Conservation (phyloP, 2,329 filamentous ascomycete genomes). For the Madurella mycetomatis region DNA sequence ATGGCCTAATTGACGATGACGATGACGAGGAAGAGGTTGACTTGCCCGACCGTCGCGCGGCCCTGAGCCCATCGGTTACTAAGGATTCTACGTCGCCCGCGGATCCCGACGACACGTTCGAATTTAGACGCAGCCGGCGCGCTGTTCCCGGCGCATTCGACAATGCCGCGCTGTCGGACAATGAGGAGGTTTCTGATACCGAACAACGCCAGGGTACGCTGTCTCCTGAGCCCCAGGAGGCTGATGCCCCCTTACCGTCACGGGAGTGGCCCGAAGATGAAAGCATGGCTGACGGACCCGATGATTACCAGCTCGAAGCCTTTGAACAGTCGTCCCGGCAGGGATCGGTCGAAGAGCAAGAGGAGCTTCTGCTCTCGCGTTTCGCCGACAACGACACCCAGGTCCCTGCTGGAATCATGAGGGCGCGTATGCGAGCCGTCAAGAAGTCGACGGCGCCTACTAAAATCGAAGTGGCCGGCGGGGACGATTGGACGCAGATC, state of each 20-base stretch:
- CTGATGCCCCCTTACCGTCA: constrained; percentile 36
- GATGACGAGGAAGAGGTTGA: constrained; percentile 72
- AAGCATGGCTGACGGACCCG: constrained; percentile 54
- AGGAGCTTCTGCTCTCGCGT: constrained; percentile 49
- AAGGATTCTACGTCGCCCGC: constrained; percentile 32
- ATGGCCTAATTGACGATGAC: constrained; percentile 78
- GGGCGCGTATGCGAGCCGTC: constrained; percentile 59
- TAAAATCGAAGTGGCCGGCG: constrained; percentile 58
- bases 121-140: constrained; percentile 46
- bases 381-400: constrained; percentile 42
- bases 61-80: constrained; percentile 17
- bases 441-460: constrained; percentile 56
- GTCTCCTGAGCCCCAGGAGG: constrained; percentile 68
- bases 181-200: constrained; percentile 49
- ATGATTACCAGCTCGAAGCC: constrained; percentile 51
- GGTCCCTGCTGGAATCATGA: constrained; percentile 58
- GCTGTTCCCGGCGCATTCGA: constrained; percentile 79
- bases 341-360: constrained; percentile 28
- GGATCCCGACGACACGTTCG: constrained; percentile 54
- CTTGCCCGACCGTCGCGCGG: constrained; percentile 41
- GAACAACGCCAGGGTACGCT: constrained; percentile 73
- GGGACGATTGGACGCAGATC: constrained; percentile 90
- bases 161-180: constrained; percentile 51
- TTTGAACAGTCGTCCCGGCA: constrained; percentile 24
- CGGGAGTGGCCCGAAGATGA: constrained; percentile 49